Evolutionary conservation across 2,329 filamentous ascomycete species (phyloP).

Genomic region (Fusarium napiforme): DNA sequence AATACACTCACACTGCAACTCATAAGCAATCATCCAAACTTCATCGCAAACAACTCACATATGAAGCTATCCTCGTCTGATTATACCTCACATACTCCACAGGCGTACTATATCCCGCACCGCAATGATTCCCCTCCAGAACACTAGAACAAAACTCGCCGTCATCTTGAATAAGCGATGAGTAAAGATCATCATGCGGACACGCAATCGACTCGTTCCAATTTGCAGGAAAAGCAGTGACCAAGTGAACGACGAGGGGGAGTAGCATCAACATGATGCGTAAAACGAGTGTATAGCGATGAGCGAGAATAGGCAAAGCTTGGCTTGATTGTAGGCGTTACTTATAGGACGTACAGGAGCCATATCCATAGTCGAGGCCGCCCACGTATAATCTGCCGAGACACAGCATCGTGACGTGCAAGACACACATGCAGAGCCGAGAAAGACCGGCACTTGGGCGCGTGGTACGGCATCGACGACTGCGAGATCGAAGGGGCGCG

Average conservation of each 20-base stretch:
- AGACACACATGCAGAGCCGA: conserved; percentile 5
- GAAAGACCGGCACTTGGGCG: conserved; percentile 18
- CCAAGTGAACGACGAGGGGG: conserved; percentile 11
- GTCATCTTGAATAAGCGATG: conserved; percentile 44
- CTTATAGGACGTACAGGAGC: conserved; percentile 27
- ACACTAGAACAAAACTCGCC: conserved; percentile 47
- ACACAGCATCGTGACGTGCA: conserved; percentile 14
- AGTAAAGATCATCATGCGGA: conserved; percentile 46
- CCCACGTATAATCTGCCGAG: conserved; percentile 33
- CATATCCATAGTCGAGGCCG: conserved; percentile 5
- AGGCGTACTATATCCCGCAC: conserved; percentile 43
- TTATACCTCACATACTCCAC: conserved; percentile 45
- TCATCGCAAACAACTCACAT: conserved; percentile 38
- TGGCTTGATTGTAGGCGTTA: conserved; percentile 16
- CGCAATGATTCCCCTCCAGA: conserved; percentile 39
- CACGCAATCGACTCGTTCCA: conserved; percentile 40
- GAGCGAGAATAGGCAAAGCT: not conserved
- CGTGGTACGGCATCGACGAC: conserved; percentile 20
- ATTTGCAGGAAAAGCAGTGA: conserved; percentile 18
- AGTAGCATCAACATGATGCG: conserved; percentile 38
- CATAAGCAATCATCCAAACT: not conserved
- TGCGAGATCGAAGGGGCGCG: conserved; percentile 25
- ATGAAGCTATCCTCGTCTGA: conserved; percentile 46
- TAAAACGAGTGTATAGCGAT: conserved; percentile 32
- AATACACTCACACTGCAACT: conserved; percentile 45